Evolutionary conservation across 1,284 basidiomycete species (phyloP).

Genomic region (Ustilago xerochloae): DNA sequence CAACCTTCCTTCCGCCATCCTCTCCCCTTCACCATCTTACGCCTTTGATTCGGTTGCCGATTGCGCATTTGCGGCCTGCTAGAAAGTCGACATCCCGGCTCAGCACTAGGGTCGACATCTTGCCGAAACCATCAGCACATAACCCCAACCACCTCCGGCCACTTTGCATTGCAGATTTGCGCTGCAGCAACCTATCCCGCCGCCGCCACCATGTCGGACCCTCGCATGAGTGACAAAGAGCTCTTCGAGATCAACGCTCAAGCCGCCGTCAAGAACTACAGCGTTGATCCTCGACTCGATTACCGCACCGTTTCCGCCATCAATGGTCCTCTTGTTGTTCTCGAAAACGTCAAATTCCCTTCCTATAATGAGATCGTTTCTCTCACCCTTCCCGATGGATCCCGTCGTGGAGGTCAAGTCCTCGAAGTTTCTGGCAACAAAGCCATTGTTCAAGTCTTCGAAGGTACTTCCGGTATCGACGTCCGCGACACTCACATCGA

Average conservation of each 20-base stretch:
- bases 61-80: no score
- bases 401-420: conserved; percentile 94
- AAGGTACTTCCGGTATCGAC: conserved; percentile 97
- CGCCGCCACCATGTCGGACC: conserved; percentile 62
- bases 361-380: conserved; percentile 99
- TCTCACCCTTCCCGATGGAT: conserved; percentile 93
- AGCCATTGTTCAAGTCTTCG: conserved; percentile 97
- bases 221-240: conserved; percentile 74
- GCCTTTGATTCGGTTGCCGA: not conserved
- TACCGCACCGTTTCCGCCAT: conserved; percentile 95
- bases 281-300: conserved; percentile 85
- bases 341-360: conserved; percentile 99
- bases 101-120: not conserved
- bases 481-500: conserved; percentile 97
- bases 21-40: not conserved
- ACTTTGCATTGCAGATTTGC: not conserved
- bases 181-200: not conserved
- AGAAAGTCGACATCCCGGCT: not conserved
- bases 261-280: conserved; percentile 75
- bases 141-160: no score
- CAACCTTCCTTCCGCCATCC: not conserved
- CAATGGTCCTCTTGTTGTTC: conserved; percentile 89
- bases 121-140: not conserved
- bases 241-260: conserved; percentile 85
- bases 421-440: conserved; percentile 99